Percentiles rank a stretch among this genome's conserved stretches.
phyloP scores from a whole-genome alignment of 225 moss, liverwort and hornwort genomes.

The Ulota crispa region DNA sequence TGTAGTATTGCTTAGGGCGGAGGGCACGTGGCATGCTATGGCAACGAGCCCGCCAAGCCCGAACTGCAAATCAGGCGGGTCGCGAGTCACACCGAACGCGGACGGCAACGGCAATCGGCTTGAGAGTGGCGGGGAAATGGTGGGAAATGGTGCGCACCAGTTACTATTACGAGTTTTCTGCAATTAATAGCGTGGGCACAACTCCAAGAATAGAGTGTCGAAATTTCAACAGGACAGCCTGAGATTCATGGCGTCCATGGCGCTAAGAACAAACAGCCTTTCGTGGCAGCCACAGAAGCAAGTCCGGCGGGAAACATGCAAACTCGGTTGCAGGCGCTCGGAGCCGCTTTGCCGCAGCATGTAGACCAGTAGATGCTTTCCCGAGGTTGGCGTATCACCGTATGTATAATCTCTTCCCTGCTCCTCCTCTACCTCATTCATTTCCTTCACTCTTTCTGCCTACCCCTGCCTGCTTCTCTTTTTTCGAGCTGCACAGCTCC shows the following conservation, averaged over 20 bases:
- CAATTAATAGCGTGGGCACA: background rate
- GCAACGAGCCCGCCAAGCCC: background rate
- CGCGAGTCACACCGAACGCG: background rate
- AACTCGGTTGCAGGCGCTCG: background rate
- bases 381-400: background rate
- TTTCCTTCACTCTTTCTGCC: background rate
- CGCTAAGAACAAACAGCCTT: background rate
- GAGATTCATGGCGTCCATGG: slow-evolving; percentile 11
- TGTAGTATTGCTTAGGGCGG: too few species aligned
- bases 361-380: background rate
- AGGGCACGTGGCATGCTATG: background rate
- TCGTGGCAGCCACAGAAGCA: background rate
- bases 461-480: background rate
- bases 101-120: background rate
- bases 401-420: background rate
- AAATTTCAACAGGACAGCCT: background rate
- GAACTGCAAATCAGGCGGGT: background rate
- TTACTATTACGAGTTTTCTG: too few species aligned
- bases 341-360: background rate
- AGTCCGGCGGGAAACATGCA: slow-evolving; percentile 13
- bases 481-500: background rate
- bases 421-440: background rate
- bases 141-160: background rate
- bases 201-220: background rate
- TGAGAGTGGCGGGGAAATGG: background rate